Evolutionary conservation across 2,329 filamentous ascomycete genomes (phyloP).

Genomic region (Fusarium virguliforme): DNA sequence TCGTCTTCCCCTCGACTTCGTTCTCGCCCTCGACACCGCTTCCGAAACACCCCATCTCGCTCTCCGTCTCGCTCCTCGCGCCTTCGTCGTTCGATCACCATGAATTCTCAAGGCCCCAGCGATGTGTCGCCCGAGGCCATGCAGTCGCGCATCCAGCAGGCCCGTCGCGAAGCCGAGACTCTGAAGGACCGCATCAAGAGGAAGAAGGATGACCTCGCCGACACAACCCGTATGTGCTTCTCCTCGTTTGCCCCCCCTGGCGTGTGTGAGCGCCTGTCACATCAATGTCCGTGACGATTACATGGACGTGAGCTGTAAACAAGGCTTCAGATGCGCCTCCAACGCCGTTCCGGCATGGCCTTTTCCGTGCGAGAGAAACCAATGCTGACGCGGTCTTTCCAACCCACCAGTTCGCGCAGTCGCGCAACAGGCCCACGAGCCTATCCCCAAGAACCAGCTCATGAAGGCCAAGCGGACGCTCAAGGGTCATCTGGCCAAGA

Average conservation of each 20-base stretch:
- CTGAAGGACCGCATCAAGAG: conserved; percentile 99
- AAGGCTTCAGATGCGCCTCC: neutral
- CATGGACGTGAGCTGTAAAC: neutral
- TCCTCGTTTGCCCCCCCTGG: conserved; percentile 22
- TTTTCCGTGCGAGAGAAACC: conserved; percentile 1
- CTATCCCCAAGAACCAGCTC: conserved; percentile 88
- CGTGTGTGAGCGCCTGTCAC: conserved; percentile 2
- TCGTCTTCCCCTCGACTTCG: conserved; percentile 33
- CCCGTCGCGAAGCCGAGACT: conserved; percentile 96
- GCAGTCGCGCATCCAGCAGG: conserved; percentile 93
- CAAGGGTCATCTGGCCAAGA: conserved; percentile 98
- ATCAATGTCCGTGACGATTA: conserved; percentile 12
- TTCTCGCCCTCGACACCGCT: conserved; percentile 35
- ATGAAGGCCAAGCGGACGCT: conserved; percentile 98
- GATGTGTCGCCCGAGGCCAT: conserved; percentile 83
- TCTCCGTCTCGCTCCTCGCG: conserved; percentile 38
- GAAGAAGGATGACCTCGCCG: conserved; percentile 99
- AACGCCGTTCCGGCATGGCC: neutral
- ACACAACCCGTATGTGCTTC: conserved; percentile 88
- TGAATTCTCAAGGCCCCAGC: conserved; percentile 72
- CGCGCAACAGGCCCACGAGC: conserved; percentile 91
- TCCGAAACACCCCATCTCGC: conserved; percentile 31
- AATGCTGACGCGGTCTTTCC: conserved; percentile 48
- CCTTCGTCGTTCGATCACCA: conserved; percentile 55
- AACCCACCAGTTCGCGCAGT: conserved; percentile 84